Evolutionary conservation across 139 green algal species (phyloP).

Genomic region (Coelastrella sp.): DNA sequence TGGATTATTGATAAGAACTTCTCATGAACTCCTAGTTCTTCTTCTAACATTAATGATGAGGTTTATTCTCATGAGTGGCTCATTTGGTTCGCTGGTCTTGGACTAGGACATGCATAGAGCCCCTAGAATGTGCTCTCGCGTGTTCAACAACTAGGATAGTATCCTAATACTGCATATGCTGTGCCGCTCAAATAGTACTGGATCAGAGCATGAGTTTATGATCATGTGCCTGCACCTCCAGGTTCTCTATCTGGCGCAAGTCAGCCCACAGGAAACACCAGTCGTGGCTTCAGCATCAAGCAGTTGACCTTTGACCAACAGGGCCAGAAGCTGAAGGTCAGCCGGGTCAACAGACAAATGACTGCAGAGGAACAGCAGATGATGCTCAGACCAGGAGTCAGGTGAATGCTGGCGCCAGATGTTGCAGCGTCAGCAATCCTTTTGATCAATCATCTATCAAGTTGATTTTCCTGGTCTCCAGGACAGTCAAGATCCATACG

Average conservation of each 20-base stretch:
- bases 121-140: no score
- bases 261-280: background rate
- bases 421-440: background rate
- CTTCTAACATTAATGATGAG: no score
- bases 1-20: no score
- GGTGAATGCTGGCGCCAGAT: background rate
- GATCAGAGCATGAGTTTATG: background rate
- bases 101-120: no score
- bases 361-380: conserved; percentile 19
- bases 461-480: background rate
- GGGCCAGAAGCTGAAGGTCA: background rate
- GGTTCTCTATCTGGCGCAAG: background rate
- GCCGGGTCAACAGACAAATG: conserved; percentile 41
- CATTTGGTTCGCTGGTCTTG: no score
- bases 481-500: no score
- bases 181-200: background rate
- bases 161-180: background rate
- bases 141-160: background rate
- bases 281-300: conserved; percentile 44
- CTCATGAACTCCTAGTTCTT: no score
- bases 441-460: no score
- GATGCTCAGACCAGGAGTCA: conserved; percentile 5
- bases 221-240: background rate
- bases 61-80: no score
- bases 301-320: conserved; percentile 12